A percentile compares a stretch with the other conserved stretches of the same genome.
Conservation (phyloP, 2,329 filamentous ascomycete genomes). For the Passalora sequoiae region DNA sequence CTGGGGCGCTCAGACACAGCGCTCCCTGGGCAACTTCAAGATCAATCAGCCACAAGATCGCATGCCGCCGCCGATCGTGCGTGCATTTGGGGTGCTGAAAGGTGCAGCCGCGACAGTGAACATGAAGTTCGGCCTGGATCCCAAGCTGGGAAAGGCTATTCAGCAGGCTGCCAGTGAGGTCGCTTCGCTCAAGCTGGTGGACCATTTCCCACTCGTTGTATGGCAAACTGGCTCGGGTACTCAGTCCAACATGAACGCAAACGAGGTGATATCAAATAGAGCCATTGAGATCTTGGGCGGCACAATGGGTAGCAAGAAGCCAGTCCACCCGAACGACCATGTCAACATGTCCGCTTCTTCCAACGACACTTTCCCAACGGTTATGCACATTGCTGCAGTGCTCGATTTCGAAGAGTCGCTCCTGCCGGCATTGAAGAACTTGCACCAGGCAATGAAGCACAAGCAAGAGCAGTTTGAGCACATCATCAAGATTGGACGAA, state of each 20-base stretch:
- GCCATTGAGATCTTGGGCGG: conserved; percentile 97
- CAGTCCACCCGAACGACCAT: conserved; percentile 98
- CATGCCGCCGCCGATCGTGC: conserved; percentile 89
- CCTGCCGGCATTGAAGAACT: conserved; percentile 72
- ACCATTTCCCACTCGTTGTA: conserved; percentile 97
- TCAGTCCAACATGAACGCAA: conserved; percentile 99
- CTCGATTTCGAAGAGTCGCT: conserved; percentile 85
- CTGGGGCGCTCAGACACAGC: conserved; percentile 97
- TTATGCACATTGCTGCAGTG: conserved; percentile 98
- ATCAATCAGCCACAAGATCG: conserved; percentile 99
- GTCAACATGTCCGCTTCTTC: conserved; percentile 99
- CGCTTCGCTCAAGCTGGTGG: conserved; percentile 83
- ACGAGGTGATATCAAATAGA: conserved; percentile 99
- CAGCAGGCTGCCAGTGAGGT: conserved; percentile 93
- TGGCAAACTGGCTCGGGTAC: conserved; percentile 99
- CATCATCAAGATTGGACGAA: conserved; percentile 98
- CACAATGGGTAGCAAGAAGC: conserved; percentile 92
- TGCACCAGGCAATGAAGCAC: conserved; percentile 76
- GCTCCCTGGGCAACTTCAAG: conserved; percentile 93
- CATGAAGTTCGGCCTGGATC: conserved; percentile 88
- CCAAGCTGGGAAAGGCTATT: conserved; percentile 84
- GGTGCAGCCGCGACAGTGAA: conserved; percentile 93
- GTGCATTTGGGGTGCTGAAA: conserved; percentile 95
- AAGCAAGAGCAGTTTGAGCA: conserved; percentile 87
- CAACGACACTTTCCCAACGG: conserved; percentile 98